Evolutionary conservation across 2,329 filamentous ascomycete genomes (phyloP), one percentile per base, ranked within the genome.

Genomic region (Phialophora expanda): DNA sequence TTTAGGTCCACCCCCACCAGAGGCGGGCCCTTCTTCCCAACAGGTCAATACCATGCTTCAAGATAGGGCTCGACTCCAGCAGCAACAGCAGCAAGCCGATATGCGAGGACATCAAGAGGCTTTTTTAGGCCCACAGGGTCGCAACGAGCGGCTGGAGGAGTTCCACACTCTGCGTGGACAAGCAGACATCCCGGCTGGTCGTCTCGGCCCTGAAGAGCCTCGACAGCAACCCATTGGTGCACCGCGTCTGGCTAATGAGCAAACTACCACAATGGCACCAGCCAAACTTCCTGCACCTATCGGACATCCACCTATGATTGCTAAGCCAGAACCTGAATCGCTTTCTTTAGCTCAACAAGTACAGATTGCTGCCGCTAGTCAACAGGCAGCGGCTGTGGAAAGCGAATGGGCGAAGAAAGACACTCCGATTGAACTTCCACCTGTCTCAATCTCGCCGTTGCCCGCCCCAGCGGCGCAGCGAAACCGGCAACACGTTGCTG

Each of bases 381-480:
- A 72, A 61, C 59, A 65, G 59, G 65, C 69, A 24, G 69, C 70
- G 24, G 69, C 67, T 12, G 68, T 69, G 34, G 67, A 72, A 41
- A 66, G 62, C 57, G 62, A 66, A 20, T 89, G 86, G 86, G 82
- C 79, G 32, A 88, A 87, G 74, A 80, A 84, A 26, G 86, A 88
- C 68, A 78, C 81, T 26, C 79, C 80, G 62, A 78, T 81, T 20
- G 88, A 89, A 77, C 90, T 90, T 53, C 89, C 90, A 11, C 87
- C 89, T 11, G 88, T 89, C 61, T 92, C 91, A 1, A 86, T 87
- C 24, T 96, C 92, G 2, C 92, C 93, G 48, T 84, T 97, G 41
- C 92, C 93, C 3, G 93, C 94, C 0, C 94, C 93, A 12, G 92
- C 91, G 51, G 93, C 93, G 9, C 93, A 97, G 79, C 88, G 93